Conservation (phyloP, 1,284 basidiomycete species). For the Ganoderma lingzhi region DNA sequence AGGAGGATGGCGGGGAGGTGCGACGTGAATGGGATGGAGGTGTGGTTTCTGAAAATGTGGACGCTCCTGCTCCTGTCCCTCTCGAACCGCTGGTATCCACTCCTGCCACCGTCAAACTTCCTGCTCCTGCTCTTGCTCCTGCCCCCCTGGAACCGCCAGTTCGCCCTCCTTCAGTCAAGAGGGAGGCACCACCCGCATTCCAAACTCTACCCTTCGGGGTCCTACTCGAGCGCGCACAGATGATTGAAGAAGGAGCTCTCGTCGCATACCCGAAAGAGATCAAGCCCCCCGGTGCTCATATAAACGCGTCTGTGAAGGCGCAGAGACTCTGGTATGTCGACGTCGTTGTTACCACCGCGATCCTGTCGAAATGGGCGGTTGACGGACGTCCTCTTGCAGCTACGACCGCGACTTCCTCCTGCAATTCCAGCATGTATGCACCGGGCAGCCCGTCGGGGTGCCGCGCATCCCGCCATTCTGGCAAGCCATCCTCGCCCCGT, state of each 20-base stretch:
- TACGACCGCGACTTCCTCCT: conserved; percentile 8
- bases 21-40: background rate
- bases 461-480: conserved; percentile 3
- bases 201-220: background rate
- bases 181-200: background rate
- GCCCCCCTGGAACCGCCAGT: background rate
- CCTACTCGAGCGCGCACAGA: background rate
- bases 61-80: background rate
- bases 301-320: background rate
- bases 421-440: conserved; percentile 11
- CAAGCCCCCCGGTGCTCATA: background rate
- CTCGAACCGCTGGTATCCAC: background rate
- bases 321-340: background rate
- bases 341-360: background rate
- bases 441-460: conserved; percentile 1
- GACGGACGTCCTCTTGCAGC: background rate
- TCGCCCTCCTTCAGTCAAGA: background rate
- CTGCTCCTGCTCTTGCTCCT: too few relatives aligned
- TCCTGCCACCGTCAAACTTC: background rate
- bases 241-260: background rate
- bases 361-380: background rate
- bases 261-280: conserved; percentile 13
- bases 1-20: background rate
- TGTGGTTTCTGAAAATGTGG: background rate
- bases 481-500: background rate